Evolutionary conservation across 352 stramenopile genomes (phyloP).

Genomic region (Elongisporangium anandrum): DNA sequence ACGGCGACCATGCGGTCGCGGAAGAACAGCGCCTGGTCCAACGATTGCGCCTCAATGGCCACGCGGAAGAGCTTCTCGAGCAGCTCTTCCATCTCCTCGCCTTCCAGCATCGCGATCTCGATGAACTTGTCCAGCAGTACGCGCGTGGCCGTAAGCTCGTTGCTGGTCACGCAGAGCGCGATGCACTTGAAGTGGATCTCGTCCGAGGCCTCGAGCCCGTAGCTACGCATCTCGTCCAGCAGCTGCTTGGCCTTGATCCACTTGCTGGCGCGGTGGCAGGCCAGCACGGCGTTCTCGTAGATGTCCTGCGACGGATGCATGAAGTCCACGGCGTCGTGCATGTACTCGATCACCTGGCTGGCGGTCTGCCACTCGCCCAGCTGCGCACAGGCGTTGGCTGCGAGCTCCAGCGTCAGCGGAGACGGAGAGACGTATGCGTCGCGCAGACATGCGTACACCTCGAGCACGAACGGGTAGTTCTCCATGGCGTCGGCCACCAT

Average conservation of each 20-base stretch:
- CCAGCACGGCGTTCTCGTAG: constrained; percentile 66
- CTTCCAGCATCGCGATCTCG: constrained; percentile 22
- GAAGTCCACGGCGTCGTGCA: constrained; percentile 60
- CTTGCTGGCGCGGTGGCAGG: constrained; percentile 45
- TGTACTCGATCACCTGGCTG: constrained; percentile 61
- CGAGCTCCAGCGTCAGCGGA: constrained; percentile 65
- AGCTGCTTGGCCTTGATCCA: constrained; percentile 73
- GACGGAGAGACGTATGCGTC: constrained; percentile 54
- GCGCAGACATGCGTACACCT: constrained; percentile 56
- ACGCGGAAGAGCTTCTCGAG: constrained; percentile 37
- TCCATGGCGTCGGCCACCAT: constrained; percentile 68
- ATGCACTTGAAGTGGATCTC: constrained; percentile 51
- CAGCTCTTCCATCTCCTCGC: constrained; percentile 30
- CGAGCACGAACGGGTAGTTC: constrained; percentile 44
- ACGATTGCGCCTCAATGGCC: constrained; percentile 32
- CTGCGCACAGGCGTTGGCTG: constrained; percentile 47
- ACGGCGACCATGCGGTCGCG: constrained; percentile 38
- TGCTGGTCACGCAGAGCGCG: constrained; percentile 36
- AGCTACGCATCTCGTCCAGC: constrained; percentile 52
- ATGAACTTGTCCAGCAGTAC: constrained; percentile 43
- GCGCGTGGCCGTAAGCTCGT: constrained; percentile 51
- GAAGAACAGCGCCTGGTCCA: constrained; percentile 56
- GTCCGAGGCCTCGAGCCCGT: constrained; percentile 45
- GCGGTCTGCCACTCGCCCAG: constrained; percentile 49
- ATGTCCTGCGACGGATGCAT: constrained; percentile 66